phyloP scores from a whole-genome alignment of 495 filamentous ascomycete genomes.

The Talaromyces wortmannii region DNA sequence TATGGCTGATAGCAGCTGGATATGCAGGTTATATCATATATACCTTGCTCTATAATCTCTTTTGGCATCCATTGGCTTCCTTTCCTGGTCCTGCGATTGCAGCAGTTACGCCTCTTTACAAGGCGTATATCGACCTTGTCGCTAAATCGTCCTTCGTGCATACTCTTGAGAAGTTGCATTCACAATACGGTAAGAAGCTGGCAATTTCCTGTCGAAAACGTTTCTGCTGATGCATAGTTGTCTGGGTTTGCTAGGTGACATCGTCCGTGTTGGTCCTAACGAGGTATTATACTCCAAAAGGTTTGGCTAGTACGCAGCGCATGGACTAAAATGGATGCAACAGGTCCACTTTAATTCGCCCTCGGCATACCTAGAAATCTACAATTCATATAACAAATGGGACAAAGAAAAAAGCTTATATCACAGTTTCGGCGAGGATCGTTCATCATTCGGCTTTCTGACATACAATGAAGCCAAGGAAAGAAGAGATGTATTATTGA shows the following conservation, averaged over 20 bases:
- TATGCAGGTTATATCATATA: not conserved
- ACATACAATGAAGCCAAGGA: constrained; percentile 25
- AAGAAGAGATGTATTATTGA: constrained; percentile 24
- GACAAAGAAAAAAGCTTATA: constrained; percentile 28
- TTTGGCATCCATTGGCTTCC: constrained; percentile 31
- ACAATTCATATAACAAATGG: constrained; percentile 22
- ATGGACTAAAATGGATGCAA: not conserved
- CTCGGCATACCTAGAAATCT: constrained; percentile 29
- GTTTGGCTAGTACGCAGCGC: not conserved
- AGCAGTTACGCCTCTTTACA: constrained; percentile 23
- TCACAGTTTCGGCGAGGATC: constrained; percentile 19
- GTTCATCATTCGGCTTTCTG: constrained; percentile 25
- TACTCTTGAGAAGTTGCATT: constrained; percentile 2
- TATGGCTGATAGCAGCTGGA: not conserved
- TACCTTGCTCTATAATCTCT: not conserved
- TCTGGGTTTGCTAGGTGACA: not conserved
- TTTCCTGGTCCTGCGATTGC: constrained; percentile 39
- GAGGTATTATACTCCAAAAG: constrained; percentile 6
- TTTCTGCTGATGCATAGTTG: not conserved
- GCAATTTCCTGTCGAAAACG: not conserved
- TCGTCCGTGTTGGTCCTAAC: constrained; percentile 22
- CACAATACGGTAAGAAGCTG: not conserved
- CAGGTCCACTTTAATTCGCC: constrained; percentile 36
- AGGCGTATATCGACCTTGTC: constrained; percentile 4
- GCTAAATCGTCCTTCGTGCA: constrained; percentile 1